Base-by-base conservation (phyloP, 1,284 basidiomycete species). In the Lentinus polychrous region DNA sequence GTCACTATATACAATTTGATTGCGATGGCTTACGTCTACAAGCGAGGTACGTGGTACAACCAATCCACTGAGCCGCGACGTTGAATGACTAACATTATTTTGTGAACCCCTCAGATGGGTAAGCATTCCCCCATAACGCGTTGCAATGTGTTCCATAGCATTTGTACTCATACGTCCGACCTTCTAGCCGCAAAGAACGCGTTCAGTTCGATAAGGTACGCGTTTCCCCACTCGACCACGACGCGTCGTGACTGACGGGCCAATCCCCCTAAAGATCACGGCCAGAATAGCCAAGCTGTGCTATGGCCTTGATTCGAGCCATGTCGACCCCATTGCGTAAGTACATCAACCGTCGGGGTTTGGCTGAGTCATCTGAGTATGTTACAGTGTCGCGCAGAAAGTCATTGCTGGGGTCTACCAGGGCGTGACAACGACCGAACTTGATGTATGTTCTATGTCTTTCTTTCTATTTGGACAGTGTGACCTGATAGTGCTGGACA, bases 381-480 rank as follows among this genome's bases (percentile, higher is more conserved):
- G 4, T 27, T 36, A 1, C 55, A 91, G 87, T 60, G 84, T 94
- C 52, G 84, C 91, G 17, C 92, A 94, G 71, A 96, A 96, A 67
- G 96, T 99, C 52, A 91, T 96, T 47, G 82, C 86, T 43, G 95
- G 95, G 59, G 93, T 97, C 45, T 95, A 96, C 66, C 86, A 91
- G 54, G 94, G 94, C 44, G 93, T 97, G 17, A 99, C 94, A 8
- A 99, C 96, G 8, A 91, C 93, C 50, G 96, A 99, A 68, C 87
- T 99, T 51, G 96, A 99, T 68, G 91, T 93, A 57, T 59, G 83
- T 75, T 14, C 14, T 18, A 38, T 38, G 10, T 17, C 42, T 39
- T 18, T 14, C 42, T 49, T 11, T 44, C 15, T 14, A 6, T 17
- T 23, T 17, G 8, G 34, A 14, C 15, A 15, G 8, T 38, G 36